phyloP scores from a whole-genome alignment of 2,329 filamentous ascomycete genomes.

The Colletotrichum trifolii region DNA sequence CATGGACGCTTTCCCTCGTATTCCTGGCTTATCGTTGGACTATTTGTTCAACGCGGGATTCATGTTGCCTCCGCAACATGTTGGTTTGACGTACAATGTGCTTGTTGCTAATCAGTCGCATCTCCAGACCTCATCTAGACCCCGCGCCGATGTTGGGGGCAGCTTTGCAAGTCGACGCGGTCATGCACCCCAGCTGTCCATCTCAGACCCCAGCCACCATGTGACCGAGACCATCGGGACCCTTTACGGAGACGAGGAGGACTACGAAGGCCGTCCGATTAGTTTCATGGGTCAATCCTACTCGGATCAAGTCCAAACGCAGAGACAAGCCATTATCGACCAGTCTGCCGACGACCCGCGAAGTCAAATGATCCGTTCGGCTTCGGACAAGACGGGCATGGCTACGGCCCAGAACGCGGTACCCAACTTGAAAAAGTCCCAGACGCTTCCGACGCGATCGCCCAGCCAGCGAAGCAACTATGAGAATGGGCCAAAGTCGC shows the following conservation, averaged over 20 bases:
- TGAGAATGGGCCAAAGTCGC: constrained; percentile 58
- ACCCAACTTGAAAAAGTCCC: constrained; percentile 53
- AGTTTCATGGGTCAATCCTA: constrained; percentile 75
- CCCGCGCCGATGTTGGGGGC: constrained; percentile 64
- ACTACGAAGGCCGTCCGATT: constrained; percentile 70
- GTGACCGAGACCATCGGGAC: constrained; percentile 94
- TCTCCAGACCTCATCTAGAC: constrained; percentile 67
- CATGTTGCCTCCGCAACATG: no score
- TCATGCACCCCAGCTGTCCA: constrained; percentile 68
- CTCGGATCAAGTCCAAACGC: constrained; percentile 60
- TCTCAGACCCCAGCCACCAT: constrained; percentile 92
- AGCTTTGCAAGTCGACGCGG: constrained; percentile 69
- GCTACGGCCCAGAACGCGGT: constrained; percentile 44
- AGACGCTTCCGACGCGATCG: constrained; percentile 53
- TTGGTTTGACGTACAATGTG: neutral
- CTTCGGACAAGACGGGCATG: constrained; percentile 55
- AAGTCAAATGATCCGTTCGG: constrained; percentile 56
- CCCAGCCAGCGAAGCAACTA: constrained; percentile 54
- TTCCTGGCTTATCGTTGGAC: no score
- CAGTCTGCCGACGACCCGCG: constrained; percentile 50
- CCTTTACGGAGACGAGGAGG: constrained; percentile 83
- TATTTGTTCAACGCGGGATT: no score
- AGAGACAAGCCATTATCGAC: constrained; percentile 39
- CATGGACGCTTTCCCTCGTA: no score
- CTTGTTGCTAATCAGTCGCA: constrained; percentile 39